Evolutionary conservation across 163 green algal genomes (phyloP), one percentile per base, ranked within the genome.

Genomic region (Chloroidium sp.): DNA sequence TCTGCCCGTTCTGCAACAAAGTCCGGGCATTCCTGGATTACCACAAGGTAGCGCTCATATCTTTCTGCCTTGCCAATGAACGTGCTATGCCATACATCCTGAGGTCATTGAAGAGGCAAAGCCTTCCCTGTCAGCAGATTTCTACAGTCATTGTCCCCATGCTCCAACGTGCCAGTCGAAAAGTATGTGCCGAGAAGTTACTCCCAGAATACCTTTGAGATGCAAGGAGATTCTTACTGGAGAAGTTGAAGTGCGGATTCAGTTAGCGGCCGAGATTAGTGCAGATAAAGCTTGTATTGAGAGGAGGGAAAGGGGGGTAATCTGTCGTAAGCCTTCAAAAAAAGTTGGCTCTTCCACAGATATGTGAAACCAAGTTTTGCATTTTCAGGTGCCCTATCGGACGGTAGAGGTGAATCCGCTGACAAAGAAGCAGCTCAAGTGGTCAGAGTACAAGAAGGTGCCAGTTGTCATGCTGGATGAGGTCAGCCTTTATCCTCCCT

Each of bases 1-100:
- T 98, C 0, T 99, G 96, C 87, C 96, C 96, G 3, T 99, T 98
- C 85, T 99, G 96, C 91, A 97, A 93, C 91, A 99, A 99, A 83
- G 93, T 99, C 57, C 97, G 97, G 84, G 94, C 96, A 8, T 93
- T 95, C 74, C 86, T 99, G 62, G 96, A 99, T 84, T 98, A 94
- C 78, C 86, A 97, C 86, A 94, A 95, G 87, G 91, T 95, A 61
- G 12, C 77, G 57, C 36, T 36, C 36, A 36, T 36, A 36, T 36
- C 36, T 4, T 2, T 13, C 3, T 78, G 75, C 75, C 36, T 36
- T 36, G 36, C 36, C 36, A 36, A 36, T 36, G 36, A 36, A 36
- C 36, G 13, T 75, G 68, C 68, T 36, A 75, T 36, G 68, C 68
- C 68, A 36, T 36, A 36, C 36, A 36, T 36, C 36, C 36, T 36